phyloP scores from a whole-genome alignment of 1,139 yeast genomes.

The Taphrina confusa region DNA sequence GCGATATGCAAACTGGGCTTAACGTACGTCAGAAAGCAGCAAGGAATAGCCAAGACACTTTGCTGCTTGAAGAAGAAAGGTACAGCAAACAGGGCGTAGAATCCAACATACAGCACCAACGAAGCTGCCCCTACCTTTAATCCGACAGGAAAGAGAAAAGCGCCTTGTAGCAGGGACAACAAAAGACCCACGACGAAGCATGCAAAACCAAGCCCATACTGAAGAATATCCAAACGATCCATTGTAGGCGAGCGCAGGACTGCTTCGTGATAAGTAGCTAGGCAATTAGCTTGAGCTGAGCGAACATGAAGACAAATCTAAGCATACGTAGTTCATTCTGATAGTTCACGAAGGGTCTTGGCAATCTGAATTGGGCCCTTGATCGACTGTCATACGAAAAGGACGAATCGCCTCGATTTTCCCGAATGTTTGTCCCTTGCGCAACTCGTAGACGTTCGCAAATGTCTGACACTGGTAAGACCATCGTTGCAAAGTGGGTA shows the following conservation, averaged over 20 bases:
- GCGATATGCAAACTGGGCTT: neutral
- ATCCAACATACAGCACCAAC: neutral
- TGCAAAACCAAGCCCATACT: neutral
- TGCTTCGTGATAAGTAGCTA: constrained; percentile 4
- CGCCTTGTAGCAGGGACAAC: neutral
- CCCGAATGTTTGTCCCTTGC: no score
- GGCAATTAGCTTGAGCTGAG: no score
- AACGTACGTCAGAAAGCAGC: neutral
- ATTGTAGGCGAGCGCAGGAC: neutral
- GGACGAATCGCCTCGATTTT: no score
- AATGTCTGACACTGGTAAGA: no score
- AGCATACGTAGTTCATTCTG: no score
- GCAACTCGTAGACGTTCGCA: no score
- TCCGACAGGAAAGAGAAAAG: neutral
- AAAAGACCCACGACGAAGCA: neutral
- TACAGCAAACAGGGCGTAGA: neutral
- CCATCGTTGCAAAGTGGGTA: no score
- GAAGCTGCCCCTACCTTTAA: neutral
- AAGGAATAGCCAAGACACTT: neutral
- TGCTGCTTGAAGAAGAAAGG: constrained; percentile 4
- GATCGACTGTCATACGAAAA: no score
- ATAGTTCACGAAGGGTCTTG: no score
- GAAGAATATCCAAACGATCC: neutral
- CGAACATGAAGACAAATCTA: no score
- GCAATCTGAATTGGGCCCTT: no score